These are phyloP conservation scores for Coemansia reversa DNA, from an alignment of 192 early-diverging fungal genomes.

Conservation along the genomic window DNA sequence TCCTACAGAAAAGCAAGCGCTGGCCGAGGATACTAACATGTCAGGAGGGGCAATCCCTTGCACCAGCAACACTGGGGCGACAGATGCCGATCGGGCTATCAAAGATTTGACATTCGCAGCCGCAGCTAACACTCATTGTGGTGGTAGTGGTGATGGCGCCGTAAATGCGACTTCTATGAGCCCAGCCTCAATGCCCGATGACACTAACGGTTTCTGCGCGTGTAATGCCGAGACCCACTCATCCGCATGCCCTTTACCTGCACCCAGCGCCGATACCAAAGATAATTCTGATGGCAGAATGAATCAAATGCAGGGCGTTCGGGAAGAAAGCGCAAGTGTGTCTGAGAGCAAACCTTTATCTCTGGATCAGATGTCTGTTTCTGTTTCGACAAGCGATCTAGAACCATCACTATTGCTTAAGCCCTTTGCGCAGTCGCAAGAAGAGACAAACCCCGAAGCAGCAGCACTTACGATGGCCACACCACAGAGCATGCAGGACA, in stretches of 20 bases:
- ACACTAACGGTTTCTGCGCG: neutral
- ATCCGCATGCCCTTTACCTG: neutral
- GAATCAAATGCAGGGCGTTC: neutral
- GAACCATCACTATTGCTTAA: conserved; percentile 44
- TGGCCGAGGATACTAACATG: neutral
- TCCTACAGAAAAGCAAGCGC: neutral
- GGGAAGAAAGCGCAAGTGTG: neutral
- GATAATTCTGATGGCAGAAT: too few species aligned
- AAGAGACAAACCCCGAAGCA: neutral
- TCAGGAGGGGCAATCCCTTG: conserved; percentile 5
- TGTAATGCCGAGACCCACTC: neutral
- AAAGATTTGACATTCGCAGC: neutral
- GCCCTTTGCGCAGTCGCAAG: conserved; percentile 19
- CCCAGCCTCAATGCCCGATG: conserved; percentile 1
- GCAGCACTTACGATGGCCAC: conserved; percentile 23
- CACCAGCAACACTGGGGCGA: neutral
- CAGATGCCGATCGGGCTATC: neutral
- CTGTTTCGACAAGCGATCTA: neutral
- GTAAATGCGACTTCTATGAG: neutral
- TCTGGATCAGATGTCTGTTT: too few species aligned
- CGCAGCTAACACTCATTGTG: neutral
- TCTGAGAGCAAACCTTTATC: too few species aligned
- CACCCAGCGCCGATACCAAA: too few species aligned
- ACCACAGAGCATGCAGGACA: conserved; percentile 35
- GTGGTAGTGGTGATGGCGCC: neutral